Evolutionary conservation across 2,329 filamentous ascomycete genomes (phyloP).

Genomic region (Pseudogymnoascus sp.): DNA sequence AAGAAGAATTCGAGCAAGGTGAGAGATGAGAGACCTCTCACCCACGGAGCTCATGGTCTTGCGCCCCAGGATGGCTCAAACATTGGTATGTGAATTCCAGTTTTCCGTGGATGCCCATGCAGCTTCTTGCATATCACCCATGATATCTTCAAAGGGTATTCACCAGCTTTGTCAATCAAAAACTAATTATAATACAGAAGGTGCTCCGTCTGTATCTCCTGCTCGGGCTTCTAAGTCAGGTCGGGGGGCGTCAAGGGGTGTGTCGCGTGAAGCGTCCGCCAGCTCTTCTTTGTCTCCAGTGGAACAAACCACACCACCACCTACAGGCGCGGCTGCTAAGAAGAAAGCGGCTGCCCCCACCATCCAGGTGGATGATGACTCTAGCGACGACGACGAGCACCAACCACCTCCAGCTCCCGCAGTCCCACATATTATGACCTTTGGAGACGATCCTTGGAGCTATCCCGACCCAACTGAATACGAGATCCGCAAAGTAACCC

Average conservation of each 20-base stretch:
- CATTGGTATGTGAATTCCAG: constrained; percentile 41
- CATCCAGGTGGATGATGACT: constrained; percentile 34
- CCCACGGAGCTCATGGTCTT: constrained; percentile 56
- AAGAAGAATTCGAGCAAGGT: constrained; percentile 62
- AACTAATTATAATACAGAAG: background rate
- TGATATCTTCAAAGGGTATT: background rate
- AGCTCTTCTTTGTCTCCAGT: constrained; percentile 56
- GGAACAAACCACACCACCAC: constrained; percentile 29
- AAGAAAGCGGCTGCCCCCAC: constrained; percentile 53
- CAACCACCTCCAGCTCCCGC: constrained; percentile 54
- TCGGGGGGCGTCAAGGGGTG: constrained; percentile 23
- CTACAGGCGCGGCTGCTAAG: constrained; percentile 55
- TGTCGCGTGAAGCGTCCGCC: constrained; percentile 39
- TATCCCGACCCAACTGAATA: constrained; percentile 90
- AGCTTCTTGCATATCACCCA: background rate
- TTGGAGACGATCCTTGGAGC: constrained; percentile 86
- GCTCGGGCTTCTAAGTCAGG: background rate
- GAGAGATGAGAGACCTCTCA: constrained; percentile 51
- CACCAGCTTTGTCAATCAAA: background rate
- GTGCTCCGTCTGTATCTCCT: background rate
- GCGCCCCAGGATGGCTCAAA: constrained; percentile 57
- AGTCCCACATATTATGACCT: constrained; percentile 63
- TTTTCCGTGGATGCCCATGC: background rate
- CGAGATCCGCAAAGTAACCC: constrained; percentile 70
- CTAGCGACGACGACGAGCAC: constrained; percentile 39